These are phyloP conservation scores for Rhizopogon vulgaris DNA, from an alignment of 768 basidiomycete species.

Conservation along the genomic window DNA sequence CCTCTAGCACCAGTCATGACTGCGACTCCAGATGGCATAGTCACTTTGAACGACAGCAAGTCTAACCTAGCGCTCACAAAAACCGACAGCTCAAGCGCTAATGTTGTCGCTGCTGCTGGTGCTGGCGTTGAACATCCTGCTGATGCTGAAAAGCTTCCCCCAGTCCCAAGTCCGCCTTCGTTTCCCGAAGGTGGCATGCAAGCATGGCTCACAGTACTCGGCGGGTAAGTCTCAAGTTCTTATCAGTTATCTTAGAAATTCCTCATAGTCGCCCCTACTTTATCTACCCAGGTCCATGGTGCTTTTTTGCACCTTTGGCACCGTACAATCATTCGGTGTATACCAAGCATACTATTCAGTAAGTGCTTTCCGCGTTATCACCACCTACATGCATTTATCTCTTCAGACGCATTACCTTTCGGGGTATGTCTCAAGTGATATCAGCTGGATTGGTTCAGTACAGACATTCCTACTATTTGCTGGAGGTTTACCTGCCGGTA, in stretches of 20 bases:
- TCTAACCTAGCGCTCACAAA: background rate
- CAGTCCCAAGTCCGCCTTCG: slow-evolving; percentile 3
- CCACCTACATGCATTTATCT: background rate
- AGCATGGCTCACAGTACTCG: slow-evolving; percentile 41
- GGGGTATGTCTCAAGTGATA: slow-evolving; percentile 35
- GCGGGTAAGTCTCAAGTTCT: slow-evolving; percentile 30
- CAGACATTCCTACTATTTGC: slow-evolving; percentile 46
- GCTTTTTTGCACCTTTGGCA: slow-evolving; percentile 44
- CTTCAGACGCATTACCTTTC: slow-evolving; percentile 30
- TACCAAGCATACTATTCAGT: slow-evolving; percentile 50
- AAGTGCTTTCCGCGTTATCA: background rate
- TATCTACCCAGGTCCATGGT: slow-evolving; percentile 29
- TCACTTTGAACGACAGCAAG: slow-evolving; percentile 1
- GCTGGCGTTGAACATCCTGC: background rate
- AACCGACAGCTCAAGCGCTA: background rate
- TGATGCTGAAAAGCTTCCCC: background rate
- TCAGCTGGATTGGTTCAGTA: slow-evolving; percentile 46
- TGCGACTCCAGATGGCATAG: background rate
- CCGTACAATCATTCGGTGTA: slow-evolving; percentile 42
- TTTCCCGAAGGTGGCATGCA: slow-evolving; percentile 41
- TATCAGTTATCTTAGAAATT: background rate
- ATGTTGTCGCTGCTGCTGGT: too few relatives aligned
- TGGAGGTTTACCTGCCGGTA: slow-evolving; percentile 37
- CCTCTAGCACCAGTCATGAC: slow-evolving; percentile 5
- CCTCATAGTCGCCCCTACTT: background rate